These are phyloP conservation scores for Verticillium isaacii DNA, from an alignment of 2,329 filamentous ascomycete species.

Conservation along the genomic window DNA sequence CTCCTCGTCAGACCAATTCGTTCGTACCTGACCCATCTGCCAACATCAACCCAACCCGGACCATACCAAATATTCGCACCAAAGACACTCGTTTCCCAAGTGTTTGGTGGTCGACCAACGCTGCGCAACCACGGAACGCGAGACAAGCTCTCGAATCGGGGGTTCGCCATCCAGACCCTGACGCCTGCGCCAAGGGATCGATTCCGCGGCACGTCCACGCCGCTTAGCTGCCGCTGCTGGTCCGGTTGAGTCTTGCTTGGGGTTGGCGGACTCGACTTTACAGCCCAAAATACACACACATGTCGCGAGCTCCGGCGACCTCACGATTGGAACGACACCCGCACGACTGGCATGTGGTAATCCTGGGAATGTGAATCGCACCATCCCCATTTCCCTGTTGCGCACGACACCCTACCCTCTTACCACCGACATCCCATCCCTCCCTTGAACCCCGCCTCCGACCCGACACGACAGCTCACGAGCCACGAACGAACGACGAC, in stretches of 20 bases:
- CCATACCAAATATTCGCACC: not conserved
- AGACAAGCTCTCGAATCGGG: not conserved
- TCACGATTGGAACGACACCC: not conserved
- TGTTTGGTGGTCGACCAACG: not conserved
- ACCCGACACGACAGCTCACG: not conserved
- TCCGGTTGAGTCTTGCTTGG: not conserved
- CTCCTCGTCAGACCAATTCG: not conserved
- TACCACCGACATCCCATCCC: not conserved
- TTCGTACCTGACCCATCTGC: not conserved
- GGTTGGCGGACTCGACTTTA: not conserved
- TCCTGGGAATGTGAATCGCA: not conserved
- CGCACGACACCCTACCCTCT: not conserved
- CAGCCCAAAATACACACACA: not conserved
- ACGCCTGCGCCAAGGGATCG: not conserved
- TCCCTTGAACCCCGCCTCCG: not conserved
- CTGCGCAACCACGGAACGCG: not conserved
- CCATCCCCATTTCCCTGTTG: not conserved
- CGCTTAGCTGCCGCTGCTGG: not conserved
- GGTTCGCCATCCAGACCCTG: not conserved
- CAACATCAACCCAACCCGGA: not conserved
- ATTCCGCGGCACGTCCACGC: not conserved
- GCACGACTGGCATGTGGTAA: conserved; percentile 7
- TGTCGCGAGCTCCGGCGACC: not conserved
- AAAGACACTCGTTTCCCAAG: not conserved
- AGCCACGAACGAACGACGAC: not conserved